A percentile compares a stretch with the other conserved stretches of the same genome.
These are phyloP conservation scores for Parmales sp. DNA, from an alignment of 108 stramenopile species.

Conservation along the genomic window DNA sequence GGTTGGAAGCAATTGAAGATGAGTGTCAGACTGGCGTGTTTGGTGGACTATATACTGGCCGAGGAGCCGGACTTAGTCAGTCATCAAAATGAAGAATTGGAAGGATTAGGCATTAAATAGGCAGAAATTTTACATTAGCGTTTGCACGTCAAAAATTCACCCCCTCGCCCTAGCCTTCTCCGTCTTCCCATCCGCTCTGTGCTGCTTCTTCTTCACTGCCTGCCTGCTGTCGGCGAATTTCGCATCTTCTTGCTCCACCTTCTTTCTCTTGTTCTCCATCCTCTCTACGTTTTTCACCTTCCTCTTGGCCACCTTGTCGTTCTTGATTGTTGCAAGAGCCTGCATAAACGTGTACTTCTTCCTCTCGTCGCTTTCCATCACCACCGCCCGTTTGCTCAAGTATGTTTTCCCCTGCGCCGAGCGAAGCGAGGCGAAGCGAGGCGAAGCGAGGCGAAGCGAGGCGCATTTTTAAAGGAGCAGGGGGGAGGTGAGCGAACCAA, in stretches of 20 bases:
- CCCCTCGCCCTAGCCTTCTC: slow-evolving; percentile 56
- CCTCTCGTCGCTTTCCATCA: slow-evolving; percentile 66
- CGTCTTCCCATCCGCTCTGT: slow-evolving; percentile 62
- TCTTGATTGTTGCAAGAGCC: slow-evolving; percentile 67
- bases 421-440: too few relatives aligned
- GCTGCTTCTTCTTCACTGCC: slow-evolving; percentile 63
- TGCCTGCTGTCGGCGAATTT: slow-evolving; percentile 46
- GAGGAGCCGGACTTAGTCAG: too few relatives aligned
- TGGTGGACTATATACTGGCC: too few relatives aligned
- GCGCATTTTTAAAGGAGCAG: too few relatives aligned
- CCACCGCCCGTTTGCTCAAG: slow-evolving; percentile 62
- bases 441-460: too few relatives aligned
- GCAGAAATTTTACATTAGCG: too few relatives aligned
- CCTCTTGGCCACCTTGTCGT: slow-evolving; percentile 63
- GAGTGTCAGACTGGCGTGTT: too few relatives aligned
- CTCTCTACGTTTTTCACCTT: slow-evolving; percentile 56
- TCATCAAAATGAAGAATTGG: too few relatives aligned
- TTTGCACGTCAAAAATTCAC: too few relatives aligned
- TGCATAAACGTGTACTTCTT: slow-evolving; percentile 68
- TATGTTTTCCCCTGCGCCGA: too few relatives aligned
- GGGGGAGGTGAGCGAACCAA: too few relatives aligned
- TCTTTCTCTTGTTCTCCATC: slow-evolving; percentile 39
- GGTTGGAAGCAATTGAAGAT: not conserved
- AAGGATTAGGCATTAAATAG: too few relatives aligned
- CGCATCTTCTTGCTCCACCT: slow-evolving; percentile 55